A percentile compares a stretch with the other conserved stretches of the same genome.
phyloP scores from a whole-genome alignment of 352 stramenopile genomes.

The Elongisporangium anandrum region DNA sequence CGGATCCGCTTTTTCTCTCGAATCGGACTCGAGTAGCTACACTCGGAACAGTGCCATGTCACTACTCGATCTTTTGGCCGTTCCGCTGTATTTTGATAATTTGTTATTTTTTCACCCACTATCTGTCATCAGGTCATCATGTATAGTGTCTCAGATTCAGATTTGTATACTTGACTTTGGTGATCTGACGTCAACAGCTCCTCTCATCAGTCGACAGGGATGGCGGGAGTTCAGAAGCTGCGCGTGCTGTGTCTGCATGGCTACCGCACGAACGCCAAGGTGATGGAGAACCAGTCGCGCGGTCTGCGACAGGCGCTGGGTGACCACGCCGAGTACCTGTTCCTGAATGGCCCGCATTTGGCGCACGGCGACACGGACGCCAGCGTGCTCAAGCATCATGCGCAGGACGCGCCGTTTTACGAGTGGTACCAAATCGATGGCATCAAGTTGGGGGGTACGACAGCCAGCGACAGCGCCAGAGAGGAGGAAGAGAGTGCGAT shows the following conservation, averaged over 20 bases:
- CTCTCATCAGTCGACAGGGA: neutral
- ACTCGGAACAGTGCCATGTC: neutral
- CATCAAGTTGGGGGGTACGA: neutral
- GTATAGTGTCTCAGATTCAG: neutral
- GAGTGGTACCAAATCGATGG: conserved; percentile 48
- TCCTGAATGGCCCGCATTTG: conserved; percentile 54
- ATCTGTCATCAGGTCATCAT: too few relatives aligned
- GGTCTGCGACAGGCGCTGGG: conserved; percentile 56
- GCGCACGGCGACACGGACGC: conserved; percentile 53
- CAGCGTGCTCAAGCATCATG: conserved; percentile 49
- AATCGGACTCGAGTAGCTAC: neutral
- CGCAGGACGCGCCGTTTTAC: conserved; percentile 60
- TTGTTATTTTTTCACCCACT: too few relatives aligned
- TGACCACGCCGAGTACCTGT: conserved; percentile 60
- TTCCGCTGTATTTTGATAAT: too few relatives aligned
- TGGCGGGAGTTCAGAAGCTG: conserved; percentile 16
- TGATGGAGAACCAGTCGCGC: conserved; percentile 68
- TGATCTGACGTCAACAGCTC: neutral
- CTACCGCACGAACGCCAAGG: conserved; percentile 61
- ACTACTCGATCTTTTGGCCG: neutral
- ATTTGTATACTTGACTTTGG: neutral
- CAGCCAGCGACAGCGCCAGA: conserved; percentile 1
- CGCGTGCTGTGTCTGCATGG: conserved; percentile 74
- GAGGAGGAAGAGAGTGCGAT: conserved; percentile 27
- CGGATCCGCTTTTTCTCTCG: neutral